A percentile compares a stretch with the other conserved stretches of the same genome.
Evolutionary conservation across 306 rosid genomes (phyloP).

Genomic region (Prinsepia uniflora): DNA sequence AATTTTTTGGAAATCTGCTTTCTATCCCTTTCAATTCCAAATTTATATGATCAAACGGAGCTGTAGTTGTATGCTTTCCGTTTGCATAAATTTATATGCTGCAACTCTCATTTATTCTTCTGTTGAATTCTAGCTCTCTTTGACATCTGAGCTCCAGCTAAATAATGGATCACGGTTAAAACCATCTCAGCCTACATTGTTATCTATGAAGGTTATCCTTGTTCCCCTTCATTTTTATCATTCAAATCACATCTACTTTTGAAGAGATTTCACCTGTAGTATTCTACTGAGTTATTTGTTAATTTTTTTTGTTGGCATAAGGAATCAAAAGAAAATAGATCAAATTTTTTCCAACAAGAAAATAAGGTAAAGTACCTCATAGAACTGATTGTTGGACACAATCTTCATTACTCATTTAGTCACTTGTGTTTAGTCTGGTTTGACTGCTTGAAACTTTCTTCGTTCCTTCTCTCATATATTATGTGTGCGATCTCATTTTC

Average conservation of each 20-base stretch:
- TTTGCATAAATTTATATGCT: neutral
- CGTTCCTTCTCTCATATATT: neutral
- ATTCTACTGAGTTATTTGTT: constrained; percentile 44
- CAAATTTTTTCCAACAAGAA: constrained; percentile 47
- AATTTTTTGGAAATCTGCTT: neutral
- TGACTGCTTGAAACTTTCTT: neutral
- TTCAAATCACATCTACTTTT: neutral
- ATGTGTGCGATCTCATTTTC: constrained; percentile 4
- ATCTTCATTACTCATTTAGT: neutral
- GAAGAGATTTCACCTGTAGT: constrained; percentile 15
- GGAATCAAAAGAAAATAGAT: constrained; percentile 92
- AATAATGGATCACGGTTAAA: constrained; percentile 43
- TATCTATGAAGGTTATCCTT: constrained; percentile 58
- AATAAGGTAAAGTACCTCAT: constrained; percentile 45
- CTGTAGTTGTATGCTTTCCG: neutral
- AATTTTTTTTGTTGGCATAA: constrained; percentile 45
- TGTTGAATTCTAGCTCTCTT: constrained; percentile 59
- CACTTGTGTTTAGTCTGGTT: neutral
- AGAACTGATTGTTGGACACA: constrained; percentile 6
- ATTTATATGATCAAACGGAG: no score
- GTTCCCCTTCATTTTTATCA: neutral
- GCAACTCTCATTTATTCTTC: constrained; percentile 15
- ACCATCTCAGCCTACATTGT: constrained; percentile 34
- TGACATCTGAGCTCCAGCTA: constrained; percentile 52
- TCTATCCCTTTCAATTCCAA: neutral